Evolutionary conservation across 164 flowering plant genomes (phyloP), one percentile per base, ranked within the genome.

Genomic region (Chimonanthus praecox): DNA sequence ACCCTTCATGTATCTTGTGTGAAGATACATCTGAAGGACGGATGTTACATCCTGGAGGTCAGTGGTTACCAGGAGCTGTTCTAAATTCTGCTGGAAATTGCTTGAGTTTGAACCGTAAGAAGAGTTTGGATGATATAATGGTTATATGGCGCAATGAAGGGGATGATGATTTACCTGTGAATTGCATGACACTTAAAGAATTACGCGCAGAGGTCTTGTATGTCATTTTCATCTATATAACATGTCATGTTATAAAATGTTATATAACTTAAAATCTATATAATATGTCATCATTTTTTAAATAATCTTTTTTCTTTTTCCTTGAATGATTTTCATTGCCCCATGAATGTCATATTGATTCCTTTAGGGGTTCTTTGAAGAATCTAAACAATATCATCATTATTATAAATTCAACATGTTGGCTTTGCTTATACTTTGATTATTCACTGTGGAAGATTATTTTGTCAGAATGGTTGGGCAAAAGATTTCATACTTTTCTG

Each of bases 71-170:
- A 2, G 92, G 92, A 67, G 94, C 95, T 69, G 73, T 68, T 81
- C 45, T 87, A 7, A 95, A 95, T 83, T 87, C 94, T 51, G 96
- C 98, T 71, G 78, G 80, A 68, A 84, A 84, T 81, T 93, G 99
- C 80, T 83, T 95, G 85, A 80, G 71, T 72, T 47, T 85, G 71
- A 88, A 84, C 78, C 44, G 49, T 43, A 83, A 85, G 80, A 89
- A 88, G 79, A 80, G 63, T 73, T 63, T 74, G 77, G 78, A 84
- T 78, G 94, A 89, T 81, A 75, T 75, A 45, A 80, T 79, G 68
- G 72, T 95, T 50, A 74, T 86, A 58, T 93, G 97, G 98, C 89
- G 92, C 47, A 89, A 92, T 83, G 96, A 95, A 87, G 97, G 92
- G 69, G 80, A 82, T 64, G 94, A 87, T 74, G 78, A 85, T 76